Evolutionary conservation across 2,329 filamentous ascomycete genomes (phyloP).

Genomic region (Calonectria leucothoes): DNA sequence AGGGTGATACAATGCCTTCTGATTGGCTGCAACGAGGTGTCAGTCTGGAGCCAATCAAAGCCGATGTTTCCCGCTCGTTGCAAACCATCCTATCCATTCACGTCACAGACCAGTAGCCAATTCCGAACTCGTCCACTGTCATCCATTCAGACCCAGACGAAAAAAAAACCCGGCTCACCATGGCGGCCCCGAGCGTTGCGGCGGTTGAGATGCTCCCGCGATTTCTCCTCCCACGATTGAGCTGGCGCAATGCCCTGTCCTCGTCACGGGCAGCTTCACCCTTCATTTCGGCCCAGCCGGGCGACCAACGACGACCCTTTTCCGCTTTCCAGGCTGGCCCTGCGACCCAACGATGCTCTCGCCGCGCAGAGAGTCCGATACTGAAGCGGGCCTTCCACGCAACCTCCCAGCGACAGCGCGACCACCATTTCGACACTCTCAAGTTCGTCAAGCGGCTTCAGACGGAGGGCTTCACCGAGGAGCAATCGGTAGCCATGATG

Average conservation of each 20-base stretch:
- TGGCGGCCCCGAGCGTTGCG: constrained; percentile 42
- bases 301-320: constrained; percentile 32
- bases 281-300: constrained; percentile 28
- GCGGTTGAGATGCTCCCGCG: constrained; percentile 59
- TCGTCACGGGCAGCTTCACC: constrained; percentile 38
- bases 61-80: constrained; percentile 37
- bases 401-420: constrained; percentile 68
- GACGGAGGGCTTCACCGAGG: constrained; percentile 93
- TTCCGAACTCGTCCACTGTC: constrained; percentile 28
- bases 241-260: constrained; percentile 56
- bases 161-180: constrained; percentile 22
- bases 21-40: constrained; percentile 26
- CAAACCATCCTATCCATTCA: constrained; percentile 28
- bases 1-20: not conserved
- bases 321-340: constrained; percentile 34
- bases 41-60: constrained; percentile 38
- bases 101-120: constrained; percentile 32
- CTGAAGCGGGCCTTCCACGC: constrained; percentile 72
- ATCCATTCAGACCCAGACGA: constrained; percentile 20
- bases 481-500: constrained; percentile 98
- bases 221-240: constrained; percentile 67
- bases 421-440: constrained; percentile 98
- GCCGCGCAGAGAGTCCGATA: constrained; percentile 33
- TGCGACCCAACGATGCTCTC: constrained; percentile 19
- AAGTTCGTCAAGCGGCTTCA: constrained; percentile 95